Conservation (phyloP, 1,284 basidiomycete genomes). For the Papiliotrema nemorosa region DNA sequence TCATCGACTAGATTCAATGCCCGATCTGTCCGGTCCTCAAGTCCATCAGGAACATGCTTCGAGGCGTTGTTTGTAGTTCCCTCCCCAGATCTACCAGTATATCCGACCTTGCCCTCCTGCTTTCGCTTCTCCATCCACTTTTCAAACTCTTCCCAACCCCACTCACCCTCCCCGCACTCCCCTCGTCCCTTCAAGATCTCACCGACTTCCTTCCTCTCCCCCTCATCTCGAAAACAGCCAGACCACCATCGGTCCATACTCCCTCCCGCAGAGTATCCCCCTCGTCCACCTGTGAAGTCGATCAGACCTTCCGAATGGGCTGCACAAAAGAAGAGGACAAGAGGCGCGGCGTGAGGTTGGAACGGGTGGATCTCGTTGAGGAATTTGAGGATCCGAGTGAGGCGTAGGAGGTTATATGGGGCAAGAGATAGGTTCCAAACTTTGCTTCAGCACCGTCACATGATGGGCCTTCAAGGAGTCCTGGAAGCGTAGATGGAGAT, state of each 20-base stretch:
- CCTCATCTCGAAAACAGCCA: constrained; percentile 62
- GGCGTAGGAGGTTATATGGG: constrained; percentile 69
- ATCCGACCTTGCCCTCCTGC: neutral
- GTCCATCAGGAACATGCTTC: no score
- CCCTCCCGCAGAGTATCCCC: constrained; percentile 46
- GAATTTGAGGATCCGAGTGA: constrained; percentile 71
- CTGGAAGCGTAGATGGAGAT: no score
- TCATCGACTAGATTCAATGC: no score
- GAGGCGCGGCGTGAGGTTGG: constrained; percentile 58
- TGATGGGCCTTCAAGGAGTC: no score
- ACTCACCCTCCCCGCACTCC: constrained; percentile 3
- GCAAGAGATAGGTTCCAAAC: constrained; percentile 59
- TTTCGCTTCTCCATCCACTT: constrained; percentile 19
- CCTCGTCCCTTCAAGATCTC: constrained; percentile 32
- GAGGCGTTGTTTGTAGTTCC: no score
- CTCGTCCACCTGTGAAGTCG: constrained; percentile 46
- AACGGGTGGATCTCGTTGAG: constrained; percentile 58
- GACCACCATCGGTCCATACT: constrained; percentile 77
- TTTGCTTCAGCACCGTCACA: constrained; percentile 10
- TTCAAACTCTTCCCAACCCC: constrained; percentile 11
- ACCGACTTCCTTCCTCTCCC: constrained; percentile 63
- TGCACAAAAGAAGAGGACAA: constrained; percentile 65
- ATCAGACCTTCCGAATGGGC: constrained; percentile 62
- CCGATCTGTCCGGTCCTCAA: no score
- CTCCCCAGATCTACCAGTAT: no score